Evolutionary conservation across 345 rosid species (phyloP).

Genomic region (Cardiospermum halicacabum): DNA sequence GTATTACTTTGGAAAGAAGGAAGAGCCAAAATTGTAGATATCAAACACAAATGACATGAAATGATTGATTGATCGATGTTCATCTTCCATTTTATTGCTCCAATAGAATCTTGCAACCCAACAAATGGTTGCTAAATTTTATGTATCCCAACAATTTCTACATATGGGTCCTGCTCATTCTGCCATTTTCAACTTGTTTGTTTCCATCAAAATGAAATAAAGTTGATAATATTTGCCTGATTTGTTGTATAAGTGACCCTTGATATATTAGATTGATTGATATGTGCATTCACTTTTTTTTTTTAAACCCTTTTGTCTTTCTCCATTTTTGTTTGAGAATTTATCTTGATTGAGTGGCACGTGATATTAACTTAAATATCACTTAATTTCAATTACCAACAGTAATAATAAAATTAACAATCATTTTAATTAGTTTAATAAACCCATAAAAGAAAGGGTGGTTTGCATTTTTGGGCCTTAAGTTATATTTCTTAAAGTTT

Average conservation of each 20-base stretch:
- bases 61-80: constrained; percentile 9
- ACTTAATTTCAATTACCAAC: not conserved
- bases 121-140: not conserved
- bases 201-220: no score
- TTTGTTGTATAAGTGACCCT: no score
- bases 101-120: not conserved
- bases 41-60: no score
- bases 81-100: not conserved
- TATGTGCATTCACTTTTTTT: not conserved
- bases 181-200: no score
- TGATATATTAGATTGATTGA: not conserved
- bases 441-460: not conserved
- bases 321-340: not conserved
- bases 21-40: constrained; percentile 1
- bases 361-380: not conserved
- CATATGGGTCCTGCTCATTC: constrained; percentile 7
- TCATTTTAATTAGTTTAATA: not conserved
- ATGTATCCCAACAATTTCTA: no score
- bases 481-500: no score
- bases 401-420: not conserved
- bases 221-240: no score
- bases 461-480: no score
- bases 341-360: not conserved
- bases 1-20: not conserved
- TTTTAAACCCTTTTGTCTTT: no score